These are phyloP conservation scores for Cylindrotheca fusiformis DNA, from an alignment of 108 stramenopile genomes.

Conservation along the genomic window DNA sequence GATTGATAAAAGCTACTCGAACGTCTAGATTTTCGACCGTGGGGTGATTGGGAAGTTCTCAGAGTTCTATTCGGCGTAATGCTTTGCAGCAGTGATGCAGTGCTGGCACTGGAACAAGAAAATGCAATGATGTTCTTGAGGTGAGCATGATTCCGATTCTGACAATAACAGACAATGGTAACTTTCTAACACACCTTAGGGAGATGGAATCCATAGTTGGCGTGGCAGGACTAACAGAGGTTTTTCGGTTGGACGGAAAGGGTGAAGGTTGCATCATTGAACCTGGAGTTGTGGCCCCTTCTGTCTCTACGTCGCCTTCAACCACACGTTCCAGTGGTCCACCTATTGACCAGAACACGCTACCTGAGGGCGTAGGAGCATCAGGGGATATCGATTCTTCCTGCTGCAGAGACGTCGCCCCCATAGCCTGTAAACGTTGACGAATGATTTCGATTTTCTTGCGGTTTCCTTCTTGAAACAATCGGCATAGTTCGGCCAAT, in stretches of 20 bases:
- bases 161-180: background rate
- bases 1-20: background rate
- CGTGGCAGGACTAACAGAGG: constrained; percentile 9
- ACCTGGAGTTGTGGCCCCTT: constrained; percentile 34
- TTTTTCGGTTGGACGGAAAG: background rate
- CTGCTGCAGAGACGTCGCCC: background rate
- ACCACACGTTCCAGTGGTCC: constrained; percentile 28
- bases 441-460: constrained; percentile 25
- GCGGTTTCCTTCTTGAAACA: constrained; percentile 24
- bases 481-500: constrained; percentile 28
- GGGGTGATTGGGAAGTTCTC: too few relatives aligned
- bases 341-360: constrained; percentile 13
- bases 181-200: constrained; percentile 7
- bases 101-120: background rate
- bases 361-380: background rate
- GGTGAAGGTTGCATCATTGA: constrained; percentile 25
- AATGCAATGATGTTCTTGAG: background rate
- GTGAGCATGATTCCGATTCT: background rate
- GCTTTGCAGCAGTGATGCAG: background rate
- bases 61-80: too few relatives aligned
- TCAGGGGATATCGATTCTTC: background rate
- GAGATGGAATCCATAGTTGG: constrained; percentile 13
- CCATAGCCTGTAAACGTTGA: constrained; percentile 1
- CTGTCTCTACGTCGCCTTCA: constrained; percentile 34
- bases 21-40: background rate